Conservation (phyloP, 371 early-diverging fungal genomes). For the Parasitella parasitica region DNA sequence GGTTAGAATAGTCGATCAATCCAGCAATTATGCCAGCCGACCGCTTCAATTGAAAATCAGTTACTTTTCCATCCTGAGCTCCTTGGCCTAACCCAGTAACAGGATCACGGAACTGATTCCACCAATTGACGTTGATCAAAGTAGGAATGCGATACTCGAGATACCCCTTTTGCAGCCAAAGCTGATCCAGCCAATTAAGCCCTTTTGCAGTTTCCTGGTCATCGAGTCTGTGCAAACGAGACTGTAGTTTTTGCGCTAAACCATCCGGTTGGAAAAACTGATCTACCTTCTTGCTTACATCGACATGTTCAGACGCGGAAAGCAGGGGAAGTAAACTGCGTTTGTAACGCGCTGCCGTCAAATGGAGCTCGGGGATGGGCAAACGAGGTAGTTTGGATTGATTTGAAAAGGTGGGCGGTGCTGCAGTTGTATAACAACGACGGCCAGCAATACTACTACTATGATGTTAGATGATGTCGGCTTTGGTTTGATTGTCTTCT, state of each 20-base stretch:
- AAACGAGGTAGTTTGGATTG: conserved; percentile 75
- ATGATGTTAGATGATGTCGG: neutral
- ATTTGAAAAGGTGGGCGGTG: conserved; percentile 64
- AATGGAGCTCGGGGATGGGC: conserved; percentile 78
- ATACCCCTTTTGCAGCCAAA: conserved; percentile 89
- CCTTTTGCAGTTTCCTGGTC: conserved; percentile 44
- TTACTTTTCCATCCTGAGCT: conserved; percentile 55
- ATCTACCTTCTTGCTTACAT: conserved; percentile 55
- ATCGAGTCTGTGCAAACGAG: conserved; percentile 66
- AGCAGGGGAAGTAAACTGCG: conserved; percentile 65
- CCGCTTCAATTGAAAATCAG: conserved; percentile 73
- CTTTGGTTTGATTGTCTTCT: no score
- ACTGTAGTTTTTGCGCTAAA: conserved; percentile 72
- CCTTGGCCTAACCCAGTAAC: conserved; percentile 47
- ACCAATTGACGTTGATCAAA: conserved; percentile 91
- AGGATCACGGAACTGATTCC: conserved; percentile 68
- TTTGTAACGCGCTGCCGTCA: conserved; percentile 75
- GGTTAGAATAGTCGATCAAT: conserved; percentile 72
- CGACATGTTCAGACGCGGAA: conserved; percentile 47
- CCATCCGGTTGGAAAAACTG: conserved; percentile 65
- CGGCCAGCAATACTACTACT: neutral
- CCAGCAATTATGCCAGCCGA: conserved; percentile 75
- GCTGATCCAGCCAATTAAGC: conserved; percentile 83
- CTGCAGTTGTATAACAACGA: neutral
- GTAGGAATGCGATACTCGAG: conserved; percentile 84